phyloP scores from a whole-genome alignment of 345 rosid species.

The Schrenkiella parvula region DNA sequence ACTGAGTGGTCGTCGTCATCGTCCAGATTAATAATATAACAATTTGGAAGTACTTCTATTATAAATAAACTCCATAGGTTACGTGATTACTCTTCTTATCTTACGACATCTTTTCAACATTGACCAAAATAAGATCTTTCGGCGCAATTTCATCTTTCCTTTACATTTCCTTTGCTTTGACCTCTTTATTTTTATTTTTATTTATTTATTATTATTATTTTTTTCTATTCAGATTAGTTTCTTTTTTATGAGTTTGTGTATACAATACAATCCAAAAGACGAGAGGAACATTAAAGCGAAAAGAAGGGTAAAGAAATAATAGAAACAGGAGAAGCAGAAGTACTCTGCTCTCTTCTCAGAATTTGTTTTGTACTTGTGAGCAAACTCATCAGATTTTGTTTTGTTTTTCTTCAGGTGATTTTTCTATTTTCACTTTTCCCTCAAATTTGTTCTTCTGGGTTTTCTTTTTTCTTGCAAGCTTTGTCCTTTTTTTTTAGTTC shows the following conservation, averaged over 20 bases:
- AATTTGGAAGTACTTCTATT: too few relatives aligned
- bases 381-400: background rate
- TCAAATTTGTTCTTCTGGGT: constrained; percentile 8
- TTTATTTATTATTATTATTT: too few relatives aligned
- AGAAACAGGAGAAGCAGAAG: constrained; percentile 13
- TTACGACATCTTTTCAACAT: background rate
- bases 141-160: constrained; percentile 11
- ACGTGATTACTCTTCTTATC: background rate
- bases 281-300: constrained; percentile 12
- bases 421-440: background rate
- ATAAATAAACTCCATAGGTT: background rate
- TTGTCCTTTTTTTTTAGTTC: background rate
- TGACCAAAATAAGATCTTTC: background rate
- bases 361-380: constrained; percentile 21
- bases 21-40: too few relatives aligned
- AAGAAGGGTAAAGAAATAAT: constrained; percentile 21
- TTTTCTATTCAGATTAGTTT: too few relatives aligned
- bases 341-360: constrained; percentile 33
- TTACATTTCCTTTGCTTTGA: constrained; percentile 14
- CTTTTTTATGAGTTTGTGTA: background rate
- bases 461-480: constrained; percentile 37
- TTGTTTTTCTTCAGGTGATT: constrained; percentile 23
- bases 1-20: too few relatives aligned
- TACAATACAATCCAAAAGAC: constrained; percentile 20
- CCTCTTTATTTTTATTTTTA: too few relatives aligned